Evolutionary conservation across 2,329 filamentous ascomycete genomes (phyloP), one percentile per base, ranked within the genome.

Genomic region (Ceratocystis destructans): DNA sequence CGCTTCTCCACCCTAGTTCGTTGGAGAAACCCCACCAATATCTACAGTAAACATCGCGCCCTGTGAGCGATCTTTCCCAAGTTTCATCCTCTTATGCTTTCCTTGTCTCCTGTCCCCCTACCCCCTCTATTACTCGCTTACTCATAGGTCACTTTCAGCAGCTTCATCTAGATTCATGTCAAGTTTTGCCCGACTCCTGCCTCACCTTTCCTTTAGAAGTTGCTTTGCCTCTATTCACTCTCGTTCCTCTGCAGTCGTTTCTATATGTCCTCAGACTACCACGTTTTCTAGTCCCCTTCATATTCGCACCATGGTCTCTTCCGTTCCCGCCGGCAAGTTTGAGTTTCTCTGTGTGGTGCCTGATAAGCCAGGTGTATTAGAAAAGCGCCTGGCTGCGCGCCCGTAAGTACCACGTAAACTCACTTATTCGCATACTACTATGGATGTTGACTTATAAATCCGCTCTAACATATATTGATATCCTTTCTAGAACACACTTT

Each of bases 331-430:
- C 61, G 71, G 73, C 61, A 82, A 80, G 72, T 80, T 77, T 68
- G 85, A 89, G 74, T 90, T 85, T 78, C 80, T 90, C 46, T 85
- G 87, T 71, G 79, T 90, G 67, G 73, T 89, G 46, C 87, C 85
- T 12, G 87, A 90, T 74, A 82, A 84, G 74, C 80, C 84, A 1
- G 84, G 81, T 50, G 78, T 75, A 22, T 75, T 80, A 68, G 79
- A 79, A 70, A 87, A 87, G 79, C 79, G 87, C 65, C 75, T 88
- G 31, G 81, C 84, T 70, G 79, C 85, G 59, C 78, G 84, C 69
- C 74, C 78, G 83, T 86, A 73, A 71, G 82, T 77, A 8, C 20
- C 55, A n/a, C 5, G 12, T 12, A 48, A 20, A 12, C 53, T 20
- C 37, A 6, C 17, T 59, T n/a, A 45, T 4, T 15, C 15, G 1